Conservation (phyloP, 2,329 filamentous ascomycete genomes). For the Neocucurbitaria cava region DNA sequence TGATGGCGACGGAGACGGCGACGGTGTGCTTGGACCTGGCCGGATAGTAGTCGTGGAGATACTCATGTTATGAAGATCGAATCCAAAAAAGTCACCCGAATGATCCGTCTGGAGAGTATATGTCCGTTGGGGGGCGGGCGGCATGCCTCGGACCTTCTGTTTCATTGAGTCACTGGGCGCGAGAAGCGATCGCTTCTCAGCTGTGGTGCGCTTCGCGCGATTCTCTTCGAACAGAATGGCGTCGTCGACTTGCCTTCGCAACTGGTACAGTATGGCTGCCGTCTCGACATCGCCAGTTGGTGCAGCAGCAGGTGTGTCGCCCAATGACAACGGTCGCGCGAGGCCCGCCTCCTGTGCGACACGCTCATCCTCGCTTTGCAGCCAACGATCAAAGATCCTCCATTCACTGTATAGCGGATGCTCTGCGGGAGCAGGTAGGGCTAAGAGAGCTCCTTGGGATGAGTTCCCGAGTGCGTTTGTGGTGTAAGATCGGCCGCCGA, state of each 20-base stretch:
- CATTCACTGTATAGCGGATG: conserved; percentile 41
- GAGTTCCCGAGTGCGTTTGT: conserved; percentile 26
- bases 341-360: conserved; percentile 26
- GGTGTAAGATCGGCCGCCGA: conserved; percentile 35
- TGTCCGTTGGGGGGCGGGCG: conserved; percentile 30
- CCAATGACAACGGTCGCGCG: conserved; percentile 28
- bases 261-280: conserved; percentile 34
- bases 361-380: conserved; percentile 38
- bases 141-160: conserved; percentile 34
- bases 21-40: conserved; percentile 13
- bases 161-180: conserved; percentile 38
- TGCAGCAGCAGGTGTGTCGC: conserved; percentile 22
- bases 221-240: conserved; percentile 42
- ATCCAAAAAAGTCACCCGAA: conserved; percentile 25
- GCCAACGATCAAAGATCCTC: conserved; percentile 36
- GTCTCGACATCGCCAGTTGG: conserved; percentile 31
- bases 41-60: conserved; percentile 21
- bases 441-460: conserved; percentile 21
- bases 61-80: conserved; percentile 15
- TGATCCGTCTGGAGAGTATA: conserved; percentile 36
- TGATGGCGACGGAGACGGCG: conserved; percentile 18
- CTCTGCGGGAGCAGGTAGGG: conserved; percentile 35
- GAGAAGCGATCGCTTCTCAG: conserved; percentile 34
- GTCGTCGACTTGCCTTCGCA: conserved; percentile 39
- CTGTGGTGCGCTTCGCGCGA: conserved; percentile 33